Conservation (phyloP, 768 basidiomycete genomes). For the Agrocybe pediades region DNA sequence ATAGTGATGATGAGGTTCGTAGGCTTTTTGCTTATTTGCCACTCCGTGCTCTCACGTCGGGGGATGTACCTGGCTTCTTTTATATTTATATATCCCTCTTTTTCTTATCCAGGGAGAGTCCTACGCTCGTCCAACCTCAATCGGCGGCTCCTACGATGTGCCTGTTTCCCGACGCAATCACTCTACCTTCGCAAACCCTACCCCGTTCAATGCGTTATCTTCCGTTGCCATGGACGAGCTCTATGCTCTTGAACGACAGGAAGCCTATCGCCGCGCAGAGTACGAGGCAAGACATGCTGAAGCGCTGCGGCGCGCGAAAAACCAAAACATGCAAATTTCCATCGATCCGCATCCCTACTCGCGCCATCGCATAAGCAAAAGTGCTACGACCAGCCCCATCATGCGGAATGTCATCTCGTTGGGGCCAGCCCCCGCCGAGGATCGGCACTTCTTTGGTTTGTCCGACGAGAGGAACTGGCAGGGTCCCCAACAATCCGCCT, state of each 20-base stretch:
- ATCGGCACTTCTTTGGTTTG: slow-evolving; percentile 41
- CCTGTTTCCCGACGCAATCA: slow-evolving; percentile 35
- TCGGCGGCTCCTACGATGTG: slow-evolving; percentile 43
- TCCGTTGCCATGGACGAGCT: slow-evolving; percentile 87
- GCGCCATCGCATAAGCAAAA: slow-evolving; percentile 48
- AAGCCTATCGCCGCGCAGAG: slow-evolving; percentile 83
- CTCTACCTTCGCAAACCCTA: slow-evolving; percentile 26
- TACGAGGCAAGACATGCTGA: slow-evolving; percentile 81
- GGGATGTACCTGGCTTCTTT: slow-evolving; percentile 3
- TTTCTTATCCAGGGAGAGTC: slow-evolving; percentile 44
- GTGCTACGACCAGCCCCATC: slow-evolving; percentile 69
- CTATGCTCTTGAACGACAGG: slow-evolving; percentile 84
- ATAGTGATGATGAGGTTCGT: slow-evolving; percentile 83
- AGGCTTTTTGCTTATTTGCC: slow-evolving; percentile 15
- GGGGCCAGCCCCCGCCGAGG: slow-evolving; percentile 26
- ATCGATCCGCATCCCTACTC: slow-evolving; percentile 22
- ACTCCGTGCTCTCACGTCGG: not conserved
- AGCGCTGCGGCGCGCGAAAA: slow-evolving; percentile 67
- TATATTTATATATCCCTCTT: slow-evolving; percentile 10
- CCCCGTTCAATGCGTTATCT: slow-evolving; percentile 70
- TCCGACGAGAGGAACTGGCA: slow-evolving; percentile 38
- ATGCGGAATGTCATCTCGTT: slow-evolving; percentile 36
- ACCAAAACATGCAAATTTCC: slow-evolving; percentile 41
- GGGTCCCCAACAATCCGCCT: slow-evolving; percentile 11
- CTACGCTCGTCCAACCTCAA: slow-evolving; percentile 57